Evolutionary conservation across 2,329 filamentous ascomycete species (phyloP).

Genomic region (Aspergillus aculeatinus): DNA sequence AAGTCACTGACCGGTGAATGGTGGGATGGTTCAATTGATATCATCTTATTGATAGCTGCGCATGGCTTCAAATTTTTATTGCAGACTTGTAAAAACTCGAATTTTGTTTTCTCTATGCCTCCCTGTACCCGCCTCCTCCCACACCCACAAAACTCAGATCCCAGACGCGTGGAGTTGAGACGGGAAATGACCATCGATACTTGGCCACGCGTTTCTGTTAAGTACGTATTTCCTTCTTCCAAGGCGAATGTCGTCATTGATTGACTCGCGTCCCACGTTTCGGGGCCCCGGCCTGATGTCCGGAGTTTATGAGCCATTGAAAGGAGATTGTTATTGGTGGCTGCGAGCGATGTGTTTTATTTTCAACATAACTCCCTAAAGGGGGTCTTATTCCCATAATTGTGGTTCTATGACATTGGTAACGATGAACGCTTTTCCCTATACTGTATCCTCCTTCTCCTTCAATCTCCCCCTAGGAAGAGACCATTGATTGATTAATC

Average conservation of each 20-base stretch:
- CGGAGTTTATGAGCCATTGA: slow-evolving; percentile 5
- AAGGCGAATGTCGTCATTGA: slow-evolving; percentile 30
- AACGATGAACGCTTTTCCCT: not conserved
- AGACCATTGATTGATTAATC: slow-evolving; percentile 2
- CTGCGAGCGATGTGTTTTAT: not conserved
- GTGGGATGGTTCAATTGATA: not conserved
- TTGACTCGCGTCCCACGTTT: slow-evolving; percentile 35
- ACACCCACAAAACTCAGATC: not conserved
- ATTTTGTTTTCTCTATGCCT: not conserved
- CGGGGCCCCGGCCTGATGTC: slow-evolving; percentile 21
- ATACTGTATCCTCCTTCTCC: not conserved
- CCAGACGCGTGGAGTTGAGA: slow-evolving; percentile 3
- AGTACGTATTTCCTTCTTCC: slow-evolving; percentile 4
- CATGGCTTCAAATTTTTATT: too few relatives aligned
- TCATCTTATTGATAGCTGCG: not conserved
- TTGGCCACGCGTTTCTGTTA: slow-evolving; percentile 9
- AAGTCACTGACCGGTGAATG: not conserved
- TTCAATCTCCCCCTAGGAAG: not conserved
- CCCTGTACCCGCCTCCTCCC: not conserved
- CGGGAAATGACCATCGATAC: slow-evolving; percentile 12
- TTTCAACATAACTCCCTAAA: not conserved
- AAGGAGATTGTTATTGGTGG: not conserved
- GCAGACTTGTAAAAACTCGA: not conserved
- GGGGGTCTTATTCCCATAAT: not conserved
- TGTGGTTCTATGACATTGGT: not conserved